Evolutionary conservation across 306 rosid genomes (phyloP), one percentile per base, ranked within the genome.

Genomic region (Lagenaria siceraria): DNA sequence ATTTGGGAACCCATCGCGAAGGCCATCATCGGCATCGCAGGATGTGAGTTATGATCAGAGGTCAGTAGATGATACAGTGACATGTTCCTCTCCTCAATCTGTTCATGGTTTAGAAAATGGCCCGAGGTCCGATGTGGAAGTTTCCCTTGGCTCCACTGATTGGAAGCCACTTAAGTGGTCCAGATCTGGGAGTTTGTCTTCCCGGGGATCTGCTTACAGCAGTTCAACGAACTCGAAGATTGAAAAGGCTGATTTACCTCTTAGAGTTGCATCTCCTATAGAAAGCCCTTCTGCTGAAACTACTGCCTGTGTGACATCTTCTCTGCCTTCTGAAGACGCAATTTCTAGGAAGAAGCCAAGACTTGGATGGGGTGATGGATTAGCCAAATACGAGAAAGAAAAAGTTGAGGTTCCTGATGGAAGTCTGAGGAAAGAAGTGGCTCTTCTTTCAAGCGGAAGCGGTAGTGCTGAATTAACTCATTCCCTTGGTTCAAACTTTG

Each of bases 151-250:
- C 70, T 83, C 91, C 55, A 77, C 78, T 78, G 92, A 88, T 80
- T 96, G 99, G 99, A 96, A 87, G 91, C 91, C 91, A 19, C 84
- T 92, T n/a, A 96, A 92, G 81, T 96, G 99, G 98, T 81, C 88
- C 17, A 90, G 99, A 11, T 86, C 97, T 65, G 97, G 92, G 80
- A 92, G 97, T 84, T 82, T 92, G 83, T 90, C 97, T 35, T 92
- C 98, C 14, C 88, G 96, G 29, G 96, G 91, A 68, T 96, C 98
- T 0, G 97, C 97, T 82, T 92, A 88, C 84, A 87, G 92, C 80
- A 93, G 93, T 81, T 87, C 88, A 48, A 90, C 89, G 36, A 85
- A 89, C 83, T 92, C 96, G 0, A 89, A 85, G 84, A 91, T 88
- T 85, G 61, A 77, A 1, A 95, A 89, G 87, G 73, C 78, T 6